Base-by-base conservation (phyloP, 768 basidiomycete species). In the Tephrocybe sp. region DNA sequence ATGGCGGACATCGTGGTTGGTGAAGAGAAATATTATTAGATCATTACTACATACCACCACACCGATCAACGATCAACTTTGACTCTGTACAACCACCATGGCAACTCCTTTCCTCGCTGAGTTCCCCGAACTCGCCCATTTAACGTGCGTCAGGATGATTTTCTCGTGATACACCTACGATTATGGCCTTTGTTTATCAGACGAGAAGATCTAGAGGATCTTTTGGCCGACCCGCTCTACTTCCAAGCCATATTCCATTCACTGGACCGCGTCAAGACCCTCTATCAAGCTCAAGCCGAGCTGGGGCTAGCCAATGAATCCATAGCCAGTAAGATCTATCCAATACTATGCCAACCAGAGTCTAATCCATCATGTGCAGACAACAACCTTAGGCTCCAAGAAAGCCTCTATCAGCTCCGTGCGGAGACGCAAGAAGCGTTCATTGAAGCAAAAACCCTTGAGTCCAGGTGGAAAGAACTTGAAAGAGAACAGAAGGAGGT, bases 241-340 rank as follows among this genome's bases (percentile, higher is more conserved):
- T 94, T 94, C 56, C 88, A 94, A 64, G 88, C 94, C 7, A 73
- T 88, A 53, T 86, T 98, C 55, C 87, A 94, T 66, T 82, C 89
- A 1, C 69, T 95, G 9, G 71, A 82, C 2, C 73, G 75, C 22
- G 91, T 95, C 33, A 86, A 86, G 60, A 74, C 77, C 13, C 71
- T 93, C 50, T 86, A 93, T 55, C 77, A 82, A 52, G 79, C 83
- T 1, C 89, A 94, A 58, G 74, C 86, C 10, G 86, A 88, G 55
- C 77, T 95, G 1, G 87, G 89, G 6, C 71, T 77, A 64, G 91
- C 91, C 30, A 97, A 97, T 58, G 87, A 93, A 58, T 77, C 83
- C 7, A 84, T 97, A 43, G 91, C 94, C 11, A 76, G 93, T 94
- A 59, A 57, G 92, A 72, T 39, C n/a, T 50, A 39, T 12, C 24